Conservation (phyloP, 352 stramenopile genomes). For the Phytophthora pinifolia region DNA sequence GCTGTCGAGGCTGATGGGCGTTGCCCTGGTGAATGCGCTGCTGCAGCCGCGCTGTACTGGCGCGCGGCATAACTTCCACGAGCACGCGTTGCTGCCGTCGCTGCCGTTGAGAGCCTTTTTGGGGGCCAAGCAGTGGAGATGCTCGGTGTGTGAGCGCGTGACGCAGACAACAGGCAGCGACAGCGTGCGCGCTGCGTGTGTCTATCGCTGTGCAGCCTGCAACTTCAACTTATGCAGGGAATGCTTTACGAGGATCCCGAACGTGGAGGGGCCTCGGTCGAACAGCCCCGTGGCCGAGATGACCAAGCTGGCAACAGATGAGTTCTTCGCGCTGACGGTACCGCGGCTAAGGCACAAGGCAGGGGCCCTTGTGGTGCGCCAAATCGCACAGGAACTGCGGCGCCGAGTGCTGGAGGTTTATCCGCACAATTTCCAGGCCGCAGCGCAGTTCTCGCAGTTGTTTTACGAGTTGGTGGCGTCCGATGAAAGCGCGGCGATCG, state of each 20-base stretch:
- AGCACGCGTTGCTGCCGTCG: constrained; percentile 39
- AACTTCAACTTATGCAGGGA: constrained; percentile 59
- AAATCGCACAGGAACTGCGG: constrained; percentile 50
- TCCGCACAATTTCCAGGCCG: constrained; percentile 45
- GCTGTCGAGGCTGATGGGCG: constrained; percentile 20
- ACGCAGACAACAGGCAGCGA: constrained; percentile 23
- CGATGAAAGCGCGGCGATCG: constrained; percentile 36
- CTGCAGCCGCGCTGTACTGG: constrained; percentile 35
- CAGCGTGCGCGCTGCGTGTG: constrained; percentile 14
- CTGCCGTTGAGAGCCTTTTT: constrained; percentile 34
- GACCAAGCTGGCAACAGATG: constrained; percentile 20
- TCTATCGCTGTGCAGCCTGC: constrained; percentile 57
- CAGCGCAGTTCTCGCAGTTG: constrained; percentile 39
- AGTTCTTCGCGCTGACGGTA: constrained; percentile 46
- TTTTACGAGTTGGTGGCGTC: constrained; percentile 45
- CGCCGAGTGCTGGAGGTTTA: constrained; percentile 55
- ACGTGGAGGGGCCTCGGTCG: constrained; percentile 20
- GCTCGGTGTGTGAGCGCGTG: constrained; percentile 40
- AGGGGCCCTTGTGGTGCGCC: constrained; percentile 25
- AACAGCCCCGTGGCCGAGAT: constrained; percentile 8
- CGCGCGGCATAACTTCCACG: constrained; percentile 40
- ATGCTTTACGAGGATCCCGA: constrained; percentile 71
- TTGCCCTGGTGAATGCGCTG: constrained; percentile 38
- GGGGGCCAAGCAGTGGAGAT: constrained; percentile 36
- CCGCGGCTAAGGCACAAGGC: constrained; percentile 19